Evolutionary conservation across 78 protist species (phyloP).

Genomic region (Dictyostelium firmibasis): DNA sequence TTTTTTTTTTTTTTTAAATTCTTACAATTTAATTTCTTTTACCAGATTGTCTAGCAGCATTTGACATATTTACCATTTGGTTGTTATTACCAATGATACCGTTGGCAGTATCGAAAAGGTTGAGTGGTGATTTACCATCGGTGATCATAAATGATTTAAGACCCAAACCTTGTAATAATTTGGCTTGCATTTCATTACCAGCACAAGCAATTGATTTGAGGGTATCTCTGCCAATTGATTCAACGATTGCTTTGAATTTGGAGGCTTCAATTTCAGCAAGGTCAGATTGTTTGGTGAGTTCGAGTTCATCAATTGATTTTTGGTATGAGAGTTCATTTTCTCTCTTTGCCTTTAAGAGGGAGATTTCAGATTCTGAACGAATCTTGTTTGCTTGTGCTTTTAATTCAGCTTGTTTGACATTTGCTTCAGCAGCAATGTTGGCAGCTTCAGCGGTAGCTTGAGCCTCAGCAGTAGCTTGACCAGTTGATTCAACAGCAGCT

Average conservation of each 20-base stretch:
- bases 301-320: constrained; percentile 82
- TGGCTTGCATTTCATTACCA: constrained; percentile 92
- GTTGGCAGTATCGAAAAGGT: constrained; percentile 91
- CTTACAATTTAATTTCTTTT: not conserved
- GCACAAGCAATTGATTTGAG: constrained; percentile 86
- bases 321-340: constrained; percentile 80
- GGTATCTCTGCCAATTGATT: constrained; percentile 88
- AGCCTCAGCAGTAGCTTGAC: constrained; percentile 93
- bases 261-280: constrained; percentile 83
- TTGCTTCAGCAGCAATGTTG: constrained; percentile 86
- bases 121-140: constrained; percentile 92
- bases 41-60: not conserved
- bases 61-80: not conserved
- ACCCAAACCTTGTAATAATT: constrained; percentile 87
- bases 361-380: constrained; percentile 82
- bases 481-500: constrained; percentile 85
- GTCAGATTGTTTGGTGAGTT: constrained; percentile 62
- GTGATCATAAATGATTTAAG: constrained; percentile 88
- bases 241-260: constrained; percentile 84
- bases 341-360: constrained; percentile 48
- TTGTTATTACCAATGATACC: constrained; percentile 84
- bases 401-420: constrained; percentile 87
- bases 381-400: constrained; percentile 85
- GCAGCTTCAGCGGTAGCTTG: constrained; percentile 91
- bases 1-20: not conserved